A percentile compares a stretch with the other conserved stretches of the same genome.
Conservation (phyloP, 129 eudicot genomes). For the Logfia minima region DNA sequence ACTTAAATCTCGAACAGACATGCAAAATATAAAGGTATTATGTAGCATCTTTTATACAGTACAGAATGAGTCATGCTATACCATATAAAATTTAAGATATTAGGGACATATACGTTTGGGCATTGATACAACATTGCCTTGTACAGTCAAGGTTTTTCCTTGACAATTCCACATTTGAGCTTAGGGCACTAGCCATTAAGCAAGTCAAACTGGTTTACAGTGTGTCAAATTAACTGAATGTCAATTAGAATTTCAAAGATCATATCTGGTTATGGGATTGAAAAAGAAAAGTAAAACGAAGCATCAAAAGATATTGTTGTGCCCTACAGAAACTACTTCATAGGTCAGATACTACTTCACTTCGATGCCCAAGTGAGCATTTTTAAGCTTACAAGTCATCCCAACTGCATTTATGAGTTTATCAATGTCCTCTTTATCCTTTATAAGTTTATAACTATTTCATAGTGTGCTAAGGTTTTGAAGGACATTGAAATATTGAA, state of each 20-base stretch:
- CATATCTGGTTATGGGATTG: neutral
- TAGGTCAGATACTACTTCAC: neutral
- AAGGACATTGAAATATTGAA: neutral
- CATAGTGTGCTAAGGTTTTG: neutral
- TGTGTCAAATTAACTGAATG: neutral
- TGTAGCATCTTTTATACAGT: neutral
- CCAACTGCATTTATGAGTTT: neutral
- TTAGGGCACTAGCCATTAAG: no score
- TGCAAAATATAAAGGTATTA: neutral
- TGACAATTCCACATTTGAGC: neutral
- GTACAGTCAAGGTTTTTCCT: neutral
- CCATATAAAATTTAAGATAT: neutral
- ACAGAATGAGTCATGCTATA: neutral
- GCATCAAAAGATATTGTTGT: neutral
- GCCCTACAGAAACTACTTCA: neutral
- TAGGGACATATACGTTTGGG: neutral
- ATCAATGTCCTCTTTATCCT: neutral
- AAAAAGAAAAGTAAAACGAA: neutral
- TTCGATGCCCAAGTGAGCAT: neutral
- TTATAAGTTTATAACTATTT: neutral
- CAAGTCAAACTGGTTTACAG: no score
- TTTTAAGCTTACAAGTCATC: neutral
- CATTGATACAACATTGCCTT: neutral
- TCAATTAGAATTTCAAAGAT: neutral
- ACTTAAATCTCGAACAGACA: neutral